phyloP scores from a whole-genome alignment of 139 green algal species.

The Volvox africanus region DNA sequence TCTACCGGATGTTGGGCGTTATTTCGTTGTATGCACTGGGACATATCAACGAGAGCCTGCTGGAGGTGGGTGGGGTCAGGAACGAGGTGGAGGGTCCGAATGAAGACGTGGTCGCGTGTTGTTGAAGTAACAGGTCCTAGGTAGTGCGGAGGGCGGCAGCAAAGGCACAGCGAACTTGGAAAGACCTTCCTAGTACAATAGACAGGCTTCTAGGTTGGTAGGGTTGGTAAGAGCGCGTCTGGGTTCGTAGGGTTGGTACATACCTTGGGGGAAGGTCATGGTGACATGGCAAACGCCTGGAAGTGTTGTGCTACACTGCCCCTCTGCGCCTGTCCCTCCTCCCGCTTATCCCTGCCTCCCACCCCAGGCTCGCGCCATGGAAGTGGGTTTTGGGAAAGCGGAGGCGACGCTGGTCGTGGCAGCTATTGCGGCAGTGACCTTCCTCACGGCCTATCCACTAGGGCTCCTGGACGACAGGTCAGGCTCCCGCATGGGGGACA shows the following conservation, averaged over 20 bases:
- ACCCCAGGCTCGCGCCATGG: constrained; percentile 62
- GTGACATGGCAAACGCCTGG: too few species aligned
- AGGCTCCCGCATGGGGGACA: not conserved
- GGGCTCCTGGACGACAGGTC: constrained; percentile 71
- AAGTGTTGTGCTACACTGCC: too few species aligned
- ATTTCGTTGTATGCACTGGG: constrained; percentile 65
- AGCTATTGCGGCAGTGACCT: constrained; percentile 60
- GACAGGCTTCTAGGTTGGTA: too few species aligned
- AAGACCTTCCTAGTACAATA: too few species aligned
- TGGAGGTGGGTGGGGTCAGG: constrained; percentile 45
- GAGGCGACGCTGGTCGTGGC: constrained; percentile 73
- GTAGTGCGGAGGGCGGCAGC: too few species aligned
- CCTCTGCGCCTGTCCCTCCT: not conserved
- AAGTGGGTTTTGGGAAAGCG: constrained; percentile 77
- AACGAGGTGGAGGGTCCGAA: not conserved
- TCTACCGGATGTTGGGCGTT: constrained; percentile 70
- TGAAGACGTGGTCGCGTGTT: too few species aligned
- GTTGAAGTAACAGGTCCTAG: too few species aligned
- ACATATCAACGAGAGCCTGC: constrained; percentile 71
- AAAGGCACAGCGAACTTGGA: too few species aligned
- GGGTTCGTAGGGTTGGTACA: too few species aligned
- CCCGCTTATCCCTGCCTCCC: too few species aligned
- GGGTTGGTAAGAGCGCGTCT: too few species aligned
- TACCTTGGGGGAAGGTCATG: too few species aligned
- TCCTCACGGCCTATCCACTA: constrained; percentile 68